Evolutionary conservation across 2,329 filamentous ascomycete species (phyloP), one percentile per base, ranked within the genome.

Genomic region (Clarireedia homoeocarpa): DNA sequence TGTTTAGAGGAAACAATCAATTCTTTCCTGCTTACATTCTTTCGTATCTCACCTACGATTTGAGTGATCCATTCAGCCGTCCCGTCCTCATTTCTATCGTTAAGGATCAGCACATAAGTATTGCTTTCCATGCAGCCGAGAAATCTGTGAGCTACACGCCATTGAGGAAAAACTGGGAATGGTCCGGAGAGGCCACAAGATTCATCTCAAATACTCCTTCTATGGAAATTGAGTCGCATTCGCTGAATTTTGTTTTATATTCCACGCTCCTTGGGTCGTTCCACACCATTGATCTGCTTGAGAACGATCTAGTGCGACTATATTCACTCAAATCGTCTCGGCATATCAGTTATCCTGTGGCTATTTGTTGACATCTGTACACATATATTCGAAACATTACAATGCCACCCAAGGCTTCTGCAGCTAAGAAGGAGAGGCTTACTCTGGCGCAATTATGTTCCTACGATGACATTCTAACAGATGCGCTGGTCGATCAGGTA

Each of bases 391-490:
- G 17, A 55, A 30, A 6, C 36, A 34, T 64, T 60, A 58, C 51
- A 59, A 76, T 75, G 74, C 65, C 76, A 57, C 67, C 75, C 53
- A 71, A 72, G 63, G 68, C 70, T 70, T 72, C 72, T 68, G 65
- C 73, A 62, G 62, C 74, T 59, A 82, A 86, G 72, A 87, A 80
- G 74, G 84, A 87, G 69, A 83, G 84, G 60, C 78, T 99, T 65
- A 96, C 91, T 6, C 78, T 97, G 65, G 84, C 86, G 59, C 91
- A 95, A 77, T 76, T 99, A 66, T 87, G 91, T 34, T 86, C 87
- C 50, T 97, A 97, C 75, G 94, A 99, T 74, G 94, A 99, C 72
- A 85, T 97, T 62, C 78, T 95, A 60, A 99, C 94, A 6, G 94
- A 99, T 79, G 88, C 89, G 63, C 83, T 99, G 53, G 85, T 99